Percentiles rank a stretch among this genome's conserved stretches.
These are phyloP conservation scores for Sporothrix schenckii DNA, from an alignment of 2,329 filamentous ascomycete genomes.

Conservation along the genomic window DNA sequence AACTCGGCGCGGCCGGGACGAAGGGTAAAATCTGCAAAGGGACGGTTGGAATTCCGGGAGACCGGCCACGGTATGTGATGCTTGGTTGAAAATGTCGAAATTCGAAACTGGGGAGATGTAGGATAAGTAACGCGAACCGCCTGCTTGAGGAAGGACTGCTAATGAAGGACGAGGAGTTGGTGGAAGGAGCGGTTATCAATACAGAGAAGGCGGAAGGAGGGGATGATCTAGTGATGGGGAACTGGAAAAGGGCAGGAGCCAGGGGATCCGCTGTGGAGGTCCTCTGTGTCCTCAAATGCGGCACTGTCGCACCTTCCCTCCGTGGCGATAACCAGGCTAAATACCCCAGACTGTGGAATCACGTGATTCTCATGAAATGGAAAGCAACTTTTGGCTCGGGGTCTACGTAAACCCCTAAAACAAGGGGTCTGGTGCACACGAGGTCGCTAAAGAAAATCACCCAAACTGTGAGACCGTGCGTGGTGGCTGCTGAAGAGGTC, in stretches of 20 bases:
- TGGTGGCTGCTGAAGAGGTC: not conserved
- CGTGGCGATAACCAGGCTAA: slow-evolving; percentile 11
- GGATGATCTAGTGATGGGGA: slow-evolving; percentile 19
- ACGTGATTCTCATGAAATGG: not conserved
- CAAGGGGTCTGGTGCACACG: not conserved
- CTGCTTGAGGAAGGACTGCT: not conserved
- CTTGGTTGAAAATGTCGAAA: slow-evolving; percentile 9
- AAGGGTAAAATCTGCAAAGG: not conserved
- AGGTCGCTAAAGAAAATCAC: not conserved
- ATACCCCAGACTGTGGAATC: slow-evolving; percentile 6
- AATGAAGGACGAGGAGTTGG: slow-evolving; percentile 18
- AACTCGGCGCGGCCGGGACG: slow-evolving; percentile 3
- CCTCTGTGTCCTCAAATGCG: not conserved
- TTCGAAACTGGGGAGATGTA: not conserved
- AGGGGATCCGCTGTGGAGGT: slow-evolving; percentile 7
- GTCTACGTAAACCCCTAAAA: slow-evolving; percentile 20
- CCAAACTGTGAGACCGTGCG: not conserved
- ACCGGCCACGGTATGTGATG: not conserved
- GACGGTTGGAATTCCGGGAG: not conserved
- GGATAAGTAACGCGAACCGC: slow-evolving; percentile 21
- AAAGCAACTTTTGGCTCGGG: slow-evolving; percentile 2
- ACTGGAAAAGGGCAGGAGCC: not conserved
- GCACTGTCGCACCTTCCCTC: slow-evolving; percentile 2
- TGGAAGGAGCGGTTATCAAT: slow-evolving; percentile 25
- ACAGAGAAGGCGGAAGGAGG: slow-evolving; percentile 25